Evolutionary conservation across 2,329 filamentous ascomycete species (phyloP).

Genomic region (Phoma sp.): DNA sequence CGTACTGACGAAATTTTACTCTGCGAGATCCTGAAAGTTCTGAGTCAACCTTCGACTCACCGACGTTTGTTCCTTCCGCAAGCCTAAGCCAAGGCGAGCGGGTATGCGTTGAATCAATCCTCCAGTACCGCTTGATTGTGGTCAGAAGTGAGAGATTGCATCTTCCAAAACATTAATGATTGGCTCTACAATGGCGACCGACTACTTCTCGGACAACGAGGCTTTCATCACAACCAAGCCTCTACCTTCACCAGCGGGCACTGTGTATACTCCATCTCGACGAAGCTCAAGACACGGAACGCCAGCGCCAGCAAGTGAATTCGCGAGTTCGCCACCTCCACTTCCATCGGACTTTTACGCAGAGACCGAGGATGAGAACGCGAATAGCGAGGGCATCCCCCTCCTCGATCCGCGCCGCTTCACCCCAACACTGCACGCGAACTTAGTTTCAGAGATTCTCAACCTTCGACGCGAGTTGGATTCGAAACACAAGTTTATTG

Average conservation of each 20-base stretch:
- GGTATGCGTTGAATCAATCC: conserved; percentile 37
- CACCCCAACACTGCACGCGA: conserved; percentile 93
- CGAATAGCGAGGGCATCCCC: conserved; percentile 70
- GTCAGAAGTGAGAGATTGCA: conserved; percentile 20
- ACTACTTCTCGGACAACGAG: conserved; percentile 57
- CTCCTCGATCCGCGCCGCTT: conserved; percentile 89
- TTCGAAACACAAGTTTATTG: conserved; percentile 84
- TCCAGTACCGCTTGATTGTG: conserved; percentile 40
- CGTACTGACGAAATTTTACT: neutral
- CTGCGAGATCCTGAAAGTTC: too few species aligned
- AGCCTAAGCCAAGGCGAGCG: conserved; percentile 2
- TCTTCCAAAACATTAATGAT: too few species aligned
- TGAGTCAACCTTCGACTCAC: too few species aligned
- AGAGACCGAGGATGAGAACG: conserved; percentile 53
- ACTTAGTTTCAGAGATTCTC: conserved; percentile 91
- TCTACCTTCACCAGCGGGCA: conserved; percentile 74
- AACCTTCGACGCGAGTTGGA: conserved; percentile 87
- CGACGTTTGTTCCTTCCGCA: neutral
- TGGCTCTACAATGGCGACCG: conserved; percentile 41
- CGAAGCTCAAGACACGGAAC: conserved; percentile 66
- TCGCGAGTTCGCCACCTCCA: conserved; percentile 66
- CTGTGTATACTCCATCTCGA: conserved; percentile 72
- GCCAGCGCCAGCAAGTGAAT: conserved; percentile 63
- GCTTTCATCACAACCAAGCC: conserved; percentile 49
- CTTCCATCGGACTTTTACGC: conserved; percentile 58